Evolutionary conservation across 805 yeast genomes (phyloP).

Genomic region (Wickerhamiella lipophila): DNA sequence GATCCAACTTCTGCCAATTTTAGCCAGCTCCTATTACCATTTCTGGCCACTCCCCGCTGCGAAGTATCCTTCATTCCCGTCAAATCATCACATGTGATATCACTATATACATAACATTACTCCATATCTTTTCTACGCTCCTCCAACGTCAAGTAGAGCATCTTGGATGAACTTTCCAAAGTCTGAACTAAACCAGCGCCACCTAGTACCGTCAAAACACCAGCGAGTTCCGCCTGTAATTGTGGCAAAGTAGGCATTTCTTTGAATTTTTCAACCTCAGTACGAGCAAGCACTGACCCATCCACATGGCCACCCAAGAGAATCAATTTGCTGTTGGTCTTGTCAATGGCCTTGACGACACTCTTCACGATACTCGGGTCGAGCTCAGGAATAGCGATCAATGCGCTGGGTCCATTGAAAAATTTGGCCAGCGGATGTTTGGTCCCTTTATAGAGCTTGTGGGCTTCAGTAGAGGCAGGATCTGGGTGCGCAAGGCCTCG

Average conservation of each 20-base stretch:
- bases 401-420: slow-evolving; percentile 76
- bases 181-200: slow-evolving; percentile 85
- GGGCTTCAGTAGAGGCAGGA: slow-evolving; percentile 54
- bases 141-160: slow-evolving; percentile 63
- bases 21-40: no score
- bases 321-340: slow-evolving; percentile 59
- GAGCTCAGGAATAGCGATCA: slow-evolving; percentile 51
- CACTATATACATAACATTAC: background rate
- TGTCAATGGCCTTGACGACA: slow-evolving; percentile 48
- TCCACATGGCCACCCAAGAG: slow-evolving; percentile 81
- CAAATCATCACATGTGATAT: background rate
- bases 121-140: slow-evolving; percentile 39
- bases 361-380: slow-evolving; percentile 58
- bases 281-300: slow-evolving; percentile 39
- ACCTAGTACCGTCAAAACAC: slow-evolving; percentile 67
- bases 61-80: no score
- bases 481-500: slow-evolving; percentile 56
- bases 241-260: slow-evolving; percentile 58
- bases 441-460: slow-evolving; percentile 27
- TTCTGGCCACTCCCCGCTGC: no score
- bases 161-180: slow-evolving; percentile 53
- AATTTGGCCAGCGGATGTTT: slow-evolving; percentile 59
- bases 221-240: slow-evolving; percentile 70
- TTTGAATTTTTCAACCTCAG: slow-evolving; percentile 50
- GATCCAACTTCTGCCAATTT: no score